Evolutionary conservation across 2,329 filamentous ascomycete species (phyloP), one percentile per base, ranked within the genome.

Genomic region (Delphinella strobiligena): DNA sequence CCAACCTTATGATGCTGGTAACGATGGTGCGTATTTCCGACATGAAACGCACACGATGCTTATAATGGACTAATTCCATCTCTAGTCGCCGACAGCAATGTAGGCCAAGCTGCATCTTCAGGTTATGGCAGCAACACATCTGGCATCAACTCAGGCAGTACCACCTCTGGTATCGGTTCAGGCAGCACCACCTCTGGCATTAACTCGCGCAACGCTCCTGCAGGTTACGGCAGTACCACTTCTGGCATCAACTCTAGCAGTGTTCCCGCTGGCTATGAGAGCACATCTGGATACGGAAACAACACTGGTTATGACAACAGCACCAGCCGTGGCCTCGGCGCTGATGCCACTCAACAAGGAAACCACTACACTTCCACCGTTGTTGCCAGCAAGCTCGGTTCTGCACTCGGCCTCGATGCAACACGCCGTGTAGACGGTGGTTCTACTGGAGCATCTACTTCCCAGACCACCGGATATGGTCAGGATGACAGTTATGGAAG

Each of bases 1-100:
- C 10, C 79, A 89, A 56, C 85, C 85, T 0, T 93, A 78, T 51
- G 85, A 91, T 54, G 75, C 76, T 42, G 85, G 85, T 36, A 91
- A 91, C 57, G 62, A 74, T n/a, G 69, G 75, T 65, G 71, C n/a
- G n/a, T n/a, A n/a, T n/a, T n/a, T n/a, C n/a, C n/a, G n/a, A n/a
- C n/a, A n/a, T n/a, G n/a, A n/a, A n/a, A n/a, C n/a, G n/a, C n/a
- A n/a, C n/a, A n/a, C n/a, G n/a, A n/a, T n/a, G n/a, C n/a, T n/a
- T n/a, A n/a, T n/a, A n/a, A n/a, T n/a, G n/a, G n/a, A n/a, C n/a
- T n/a, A n/a, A n/a, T n/a, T n/a, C n/a, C n/a, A n/a, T n/a, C n/a
- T n/a, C n/a, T n/a, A n/a, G 67, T 75, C 58, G 17, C 11, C 18
- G 9, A 14, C 22, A 8, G n/a, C n/a, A 14, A 11, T 12, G 11